phyloP scores from a whole-genome alignment of 2,329 filamentous ascomycete genomes.

The Talaromyces sp. region DNA sequence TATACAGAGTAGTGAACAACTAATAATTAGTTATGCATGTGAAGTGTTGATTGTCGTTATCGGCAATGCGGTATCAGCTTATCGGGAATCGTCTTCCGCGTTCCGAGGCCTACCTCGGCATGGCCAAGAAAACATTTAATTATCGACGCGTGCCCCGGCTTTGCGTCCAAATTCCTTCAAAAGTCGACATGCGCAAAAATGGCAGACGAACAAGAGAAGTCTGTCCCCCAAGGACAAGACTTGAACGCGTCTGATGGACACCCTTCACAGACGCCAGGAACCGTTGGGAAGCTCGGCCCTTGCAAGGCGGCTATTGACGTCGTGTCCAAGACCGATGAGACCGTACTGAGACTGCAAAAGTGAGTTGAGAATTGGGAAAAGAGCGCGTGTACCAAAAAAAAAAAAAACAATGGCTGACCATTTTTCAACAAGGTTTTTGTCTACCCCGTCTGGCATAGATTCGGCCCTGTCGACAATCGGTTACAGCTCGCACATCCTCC shows the following conservation, averaged over 20 bases:
- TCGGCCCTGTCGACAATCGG: slow-evolving; percentile 62
- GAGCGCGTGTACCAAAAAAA: too few relatives aligned
- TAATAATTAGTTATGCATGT: background rate
- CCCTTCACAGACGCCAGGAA: background rate
- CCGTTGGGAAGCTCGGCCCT: background rate
- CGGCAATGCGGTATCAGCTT: background rate
- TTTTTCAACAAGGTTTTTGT: slow-evolving; percentile 52
- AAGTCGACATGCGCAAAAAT: background rate
- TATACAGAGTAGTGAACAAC: background rate
- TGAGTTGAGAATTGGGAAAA: slow-evolving; percentile 7
- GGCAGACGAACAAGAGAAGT: background rate
- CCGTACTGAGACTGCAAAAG: slow-evolving; percentile 13
- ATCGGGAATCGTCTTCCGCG: background rate
- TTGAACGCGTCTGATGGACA: background rate
- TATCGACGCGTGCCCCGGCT: background rate
- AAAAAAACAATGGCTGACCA: background rate
- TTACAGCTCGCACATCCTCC: slow-evolving; percentile 60
- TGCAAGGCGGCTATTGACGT: background rate
- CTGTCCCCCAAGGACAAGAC: background rate
- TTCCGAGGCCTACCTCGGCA: slow-evolving; percentile 23
- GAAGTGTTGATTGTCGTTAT: background rate
- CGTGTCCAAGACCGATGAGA: slow-evolving; percentile 10
- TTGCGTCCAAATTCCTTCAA: background rate
- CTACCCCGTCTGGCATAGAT: slow-evolving; percentile 65
- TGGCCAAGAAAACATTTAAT: background rate